Evolutionary conservation across 2,329 filamentous ascomycete species (phyloP).

Genomic region (Teratosphaeria nubilosa): DNA sequence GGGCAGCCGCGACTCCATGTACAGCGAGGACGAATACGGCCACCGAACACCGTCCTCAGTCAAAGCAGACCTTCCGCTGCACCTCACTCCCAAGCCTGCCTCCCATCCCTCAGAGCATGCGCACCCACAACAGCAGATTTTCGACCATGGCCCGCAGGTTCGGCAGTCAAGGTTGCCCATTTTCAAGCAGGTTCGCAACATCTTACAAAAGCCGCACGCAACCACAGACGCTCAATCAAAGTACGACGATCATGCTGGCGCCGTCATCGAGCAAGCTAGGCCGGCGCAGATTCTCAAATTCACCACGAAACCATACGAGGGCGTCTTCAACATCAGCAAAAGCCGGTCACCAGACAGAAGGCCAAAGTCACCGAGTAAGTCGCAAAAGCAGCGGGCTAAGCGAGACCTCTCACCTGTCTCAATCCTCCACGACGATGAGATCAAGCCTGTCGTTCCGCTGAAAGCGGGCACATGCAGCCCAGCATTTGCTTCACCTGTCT

Average conservation of each 20-base stretch:
- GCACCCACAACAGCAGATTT: conserved; percentile 13
- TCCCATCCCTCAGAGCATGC: conserved; percentile 10
- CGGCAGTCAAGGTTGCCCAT: conserved; percentile 20
- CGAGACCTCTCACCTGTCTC: conserved; percentile 12
- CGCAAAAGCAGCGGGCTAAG: conserved; percentile 2
- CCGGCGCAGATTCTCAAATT: conserved; percentile 9
- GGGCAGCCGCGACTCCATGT: background rate
- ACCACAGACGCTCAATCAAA: conserved; percentile 8
- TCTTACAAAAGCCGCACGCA: conserved; percentile 21
- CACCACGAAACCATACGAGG: conserved; percentile 10
- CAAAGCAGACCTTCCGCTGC: background rate
- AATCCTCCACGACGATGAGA: conserved; percentile 15
- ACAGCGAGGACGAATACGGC: conserved; percentile 22
- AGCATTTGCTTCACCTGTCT: conserved; percentile 10
- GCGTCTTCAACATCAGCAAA: conserved; percentile 8
- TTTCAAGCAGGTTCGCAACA: conserved; percentile 24
- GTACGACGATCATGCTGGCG: conserved; percentile 13
- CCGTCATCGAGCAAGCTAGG: conserved; percentile 8
- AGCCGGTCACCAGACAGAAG: conserved; percentile 7
- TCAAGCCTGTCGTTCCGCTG: conserved; percentile 3
- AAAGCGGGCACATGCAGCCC: conserved; percentile 1
- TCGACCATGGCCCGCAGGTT: conserved; percentile 15
- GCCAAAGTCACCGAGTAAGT: background rate
- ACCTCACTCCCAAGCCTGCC: background rate
- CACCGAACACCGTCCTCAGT: background rate